Conservation (phyloP, 1,284 basidiomycete genomes). For the Cutaneotrichosporon dermatis region DNA sequence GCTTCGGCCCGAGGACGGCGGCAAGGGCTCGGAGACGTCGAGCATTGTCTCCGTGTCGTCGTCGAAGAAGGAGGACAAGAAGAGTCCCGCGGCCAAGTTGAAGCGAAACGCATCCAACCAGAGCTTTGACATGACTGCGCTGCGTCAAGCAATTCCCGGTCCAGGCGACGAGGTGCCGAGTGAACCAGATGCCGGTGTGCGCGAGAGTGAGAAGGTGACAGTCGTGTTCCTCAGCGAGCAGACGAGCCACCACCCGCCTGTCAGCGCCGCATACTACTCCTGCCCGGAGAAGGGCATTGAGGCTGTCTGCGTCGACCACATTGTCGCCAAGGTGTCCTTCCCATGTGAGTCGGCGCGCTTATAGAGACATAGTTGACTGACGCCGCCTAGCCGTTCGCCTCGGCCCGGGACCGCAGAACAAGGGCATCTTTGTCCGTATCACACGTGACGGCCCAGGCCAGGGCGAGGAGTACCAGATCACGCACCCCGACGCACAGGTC, state of each 20-base stretch:
- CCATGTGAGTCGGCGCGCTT: constrained; percentile 52
- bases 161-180: constrained; percentile 41
- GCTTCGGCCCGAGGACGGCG: constrained; percentile 39
- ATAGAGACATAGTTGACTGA: not conserved
- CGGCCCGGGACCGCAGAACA: constrained; percentile 73
- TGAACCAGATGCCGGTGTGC: constrained; percentile 47
- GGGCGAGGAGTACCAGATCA: constrained; percentile 81
- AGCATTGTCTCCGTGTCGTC: constrained; percentile 29
- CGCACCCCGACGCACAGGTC: constrained; percentile 82
- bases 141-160: constrained; percentile 34
- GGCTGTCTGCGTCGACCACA: constrained; percentile 76
- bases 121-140: constrained; percentile 15
- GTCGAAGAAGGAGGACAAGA: constrained; percentile 17
- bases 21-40: constrained; percentile 24
- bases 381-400: constrained; percentile 61
- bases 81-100: not conserved
- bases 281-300: constrained; percentile 70
- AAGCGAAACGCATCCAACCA: constrained; percentile 7
- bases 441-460: constrained; percentile 65
- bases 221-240: constrained; percentile 74
- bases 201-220: constrained; percentile 54
- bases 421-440: constrained; percentile 79
- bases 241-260: constrained; percentile 93
- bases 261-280: constrained; percentile 78
- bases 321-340: constrained; percentile 81